Conservation (phyloP, 371 early-diverging fungal genomes). For the Mucor lusitanicus region DNA sequence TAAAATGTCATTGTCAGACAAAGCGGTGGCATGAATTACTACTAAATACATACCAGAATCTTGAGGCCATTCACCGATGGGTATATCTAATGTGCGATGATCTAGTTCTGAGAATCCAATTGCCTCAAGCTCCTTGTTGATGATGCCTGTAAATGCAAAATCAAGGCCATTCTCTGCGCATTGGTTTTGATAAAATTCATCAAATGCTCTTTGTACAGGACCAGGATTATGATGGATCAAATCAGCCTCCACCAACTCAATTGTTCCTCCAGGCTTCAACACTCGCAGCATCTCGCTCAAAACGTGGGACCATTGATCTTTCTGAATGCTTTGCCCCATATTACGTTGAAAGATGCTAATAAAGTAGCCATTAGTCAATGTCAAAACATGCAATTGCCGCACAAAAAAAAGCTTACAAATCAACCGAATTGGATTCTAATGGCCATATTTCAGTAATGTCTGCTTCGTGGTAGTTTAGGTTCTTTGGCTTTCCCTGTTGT, state of each 20-base stretch:
- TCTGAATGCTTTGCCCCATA: slow-evolving; percentile 39
- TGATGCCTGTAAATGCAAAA: slow-evolving; percentile 31
- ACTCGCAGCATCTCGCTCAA: slow-evolving; percentile 42
- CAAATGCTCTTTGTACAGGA: slow-evolving; percentile 48
- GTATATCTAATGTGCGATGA: slow-evolving; percentile 40
- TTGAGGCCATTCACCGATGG: slow-evolving; percentile 53
- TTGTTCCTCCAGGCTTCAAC: slow-evolving; percentile 44
- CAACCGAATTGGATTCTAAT: slow-evolving; percentile 38
- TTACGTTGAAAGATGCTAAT: slow-evolving; percentile 45
- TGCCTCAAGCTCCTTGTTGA: slow-evolving; percentile 22
- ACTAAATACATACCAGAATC: slow-evolving; percentile 29
- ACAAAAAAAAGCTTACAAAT: slow-evolving; percentile 34
- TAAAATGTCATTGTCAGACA: slow-evolving; percentile 4
- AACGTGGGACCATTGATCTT: slow-evolving; percentile 40
- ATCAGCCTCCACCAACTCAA: slow-evolving; percentile 48
- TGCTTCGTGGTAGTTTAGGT: slow-evolving; percentile 35
- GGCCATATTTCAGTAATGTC: slow-evolving; percentile 43
- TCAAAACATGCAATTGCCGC: background rate
- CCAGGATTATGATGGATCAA: slow-evolving; percentile 51
- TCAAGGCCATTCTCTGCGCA: slow-evolving; percentile 36
- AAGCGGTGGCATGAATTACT: background rate
- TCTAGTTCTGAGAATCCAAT: slow-evolving; percentile 30
- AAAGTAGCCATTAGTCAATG: background rate
- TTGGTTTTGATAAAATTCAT: slow-evolving; percentile 38
- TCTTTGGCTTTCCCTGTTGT: slow-evolving; percentile 38